Percentiles rank a stretch among this genome's conserved stretches.
phyloP scores from a whole-genome alignment of 2,329 filamentous ascomycete genomes.

The Neofusicoccum sp. region DNA sequence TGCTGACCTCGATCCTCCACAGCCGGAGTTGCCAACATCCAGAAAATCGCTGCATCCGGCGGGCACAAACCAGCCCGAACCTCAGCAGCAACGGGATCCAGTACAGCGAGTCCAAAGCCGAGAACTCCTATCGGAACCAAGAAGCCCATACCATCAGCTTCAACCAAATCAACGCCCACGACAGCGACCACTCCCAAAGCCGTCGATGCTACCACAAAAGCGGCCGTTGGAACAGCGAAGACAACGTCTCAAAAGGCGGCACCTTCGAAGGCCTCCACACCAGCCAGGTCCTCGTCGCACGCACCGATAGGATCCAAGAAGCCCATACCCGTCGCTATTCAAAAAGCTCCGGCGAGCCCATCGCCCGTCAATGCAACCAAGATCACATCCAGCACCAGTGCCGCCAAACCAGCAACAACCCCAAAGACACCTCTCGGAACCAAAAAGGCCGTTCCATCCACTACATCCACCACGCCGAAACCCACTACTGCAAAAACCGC shows the following conservation, averaged over 20 bases:
- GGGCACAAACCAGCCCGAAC: constrained; percentile 26
- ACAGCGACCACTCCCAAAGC: background rate
- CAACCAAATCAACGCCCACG: constrained; percentile 20
- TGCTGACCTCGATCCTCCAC: constrained; percentile 9
- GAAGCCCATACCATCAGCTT: constrained; percentile 27
- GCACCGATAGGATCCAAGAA: constrained; percentile 28
- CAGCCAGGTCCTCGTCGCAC: constrained; percentile 26
- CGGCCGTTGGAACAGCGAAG: background rate
- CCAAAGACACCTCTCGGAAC: background rate
- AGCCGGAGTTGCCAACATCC: constrained; percentile 35
- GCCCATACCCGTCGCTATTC: constrained; percentile 26
- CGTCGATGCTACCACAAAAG: background rate
- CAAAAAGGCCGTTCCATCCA: constrained; percentile 22
- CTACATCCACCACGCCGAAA: background rate
- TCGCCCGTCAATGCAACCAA: constrained; percentile 6
- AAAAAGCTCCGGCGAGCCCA: constrained; percentile 25
- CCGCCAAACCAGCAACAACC: background rate
- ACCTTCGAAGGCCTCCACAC: constrained; percentile 28
- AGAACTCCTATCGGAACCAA: constrained; percentile 27
- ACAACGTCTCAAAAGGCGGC: constrained; percentile 1
- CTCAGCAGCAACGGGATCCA: background rate
- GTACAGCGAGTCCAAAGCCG: background rate
- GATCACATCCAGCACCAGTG: constrained; percentile 3
- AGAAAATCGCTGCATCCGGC: constrained; percentile 27
- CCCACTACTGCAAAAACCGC: background rate